Evolutionary conservation across 306 rosid species (phyloP), one percentile per base, ranked within the genome.

Genomic region (Fragaria nilgerrensis): DNA sequence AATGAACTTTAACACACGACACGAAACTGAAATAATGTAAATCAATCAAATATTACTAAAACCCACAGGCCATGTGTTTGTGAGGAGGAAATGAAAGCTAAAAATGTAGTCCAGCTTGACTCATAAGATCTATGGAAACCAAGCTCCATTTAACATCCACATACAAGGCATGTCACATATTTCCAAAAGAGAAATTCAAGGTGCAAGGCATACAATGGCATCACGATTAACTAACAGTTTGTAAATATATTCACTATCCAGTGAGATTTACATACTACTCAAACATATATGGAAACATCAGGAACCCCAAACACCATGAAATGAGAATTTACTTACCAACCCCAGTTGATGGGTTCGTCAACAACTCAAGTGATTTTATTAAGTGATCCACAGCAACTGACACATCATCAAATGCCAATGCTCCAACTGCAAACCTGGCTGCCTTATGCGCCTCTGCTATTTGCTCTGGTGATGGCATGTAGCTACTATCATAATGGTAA

Each of bases 371-470:
- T 37, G 99, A 92, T 85, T 93, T 96, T 78, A 70, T 96, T 70
- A 96, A 84, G 85, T 20, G 82, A 79, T 93, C 99, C 49, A 96
- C 96, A 9, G 98, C 99, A 80, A 84, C 65, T 2, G 96, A 84
- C 80, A 96, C 98, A 61, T 96, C 99, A 81, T 96, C 99, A 63
- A 96, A 96, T 22, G 99, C 99, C 82, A 96, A 84, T 17, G 99
- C 99, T 68, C 99, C 99, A 70, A 96, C 99, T 1, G 99, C 99
- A 87, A 96, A 96, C 69, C 99, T 96, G 47, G 99, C 99, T 27
- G 98, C 96, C 77, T 96, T 96, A 79, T 96, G 99, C 37, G 99
- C 99, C 87, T 96, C 99, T 0, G 97, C 94, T 53, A 96, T 89
- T 84, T 87, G 88, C 78, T 93, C 99, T 29, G 98, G 92, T 27